Evolutionary conservation across 2,329 filamentous ascomycete genomes (phyloP).

Genomic region (Ampelomyces quisqualis): DNA sequence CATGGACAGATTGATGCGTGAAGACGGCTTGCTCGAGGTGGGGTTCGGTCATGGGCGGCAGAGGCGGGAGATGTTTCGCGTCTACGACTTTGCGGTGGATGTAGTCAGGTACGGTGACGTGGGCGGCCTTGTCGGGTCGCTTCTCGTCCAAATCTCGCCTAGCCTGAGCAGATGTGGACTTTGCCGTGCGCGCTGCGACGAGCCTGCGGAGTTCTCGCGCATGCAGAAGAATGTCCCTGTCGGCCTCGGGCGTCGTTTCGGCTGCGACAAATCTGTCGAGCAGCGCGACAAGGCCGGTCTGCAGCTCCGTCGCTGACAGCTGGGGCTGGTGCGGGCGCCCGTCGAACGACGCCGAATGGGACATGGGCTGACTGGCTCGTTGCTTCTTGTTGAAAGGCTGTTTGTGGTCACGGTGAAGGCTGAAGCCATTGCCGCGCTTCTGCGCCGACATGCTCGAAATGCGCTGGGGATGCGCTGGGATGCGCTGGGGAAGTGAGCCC

Average conservation of each 20-base stretch:
- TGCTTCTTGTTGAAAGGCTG: constrained; percentile 17
- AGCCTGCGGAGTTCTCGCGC: constrained; percentile 30
- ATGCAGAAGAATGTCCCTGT: constrained; percentile 33
- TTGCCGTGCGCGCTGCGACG: constrained; percentile 21
- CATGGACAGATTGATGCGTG: constrained; percentile 55
- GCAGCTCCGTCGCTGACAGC: constrained; percentile 27
- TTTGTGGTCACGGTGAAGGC: constrained; percentile 22
- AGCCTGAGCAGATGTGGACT: constrained; percentile 53
- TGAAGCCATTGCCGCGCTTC: constrained; percentile 22
- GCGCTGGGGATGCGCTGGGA: neutral
- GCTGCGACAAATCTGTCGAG: constrained; percentile 35
- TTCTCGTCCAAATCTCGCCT: constrained; percentile 44
- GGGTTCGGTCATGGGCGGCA: constrained; percentile 63
- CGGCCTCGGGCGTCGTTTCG: constrained; percentile 24
- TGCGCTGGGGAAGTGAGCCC: too few relatives aligned
- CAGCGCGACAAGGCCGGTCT: constrained; percentile 33
- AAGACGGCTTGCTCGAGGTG: constrained; percentile 64
- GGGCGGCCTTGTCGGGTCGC: constrained; percentile 22
- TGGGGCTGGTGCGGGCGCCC: constrained; percentile 7
- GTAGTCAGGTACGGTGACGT: constrained; percentile 30
- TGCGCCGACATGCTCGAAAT: constrained; percentile 23
- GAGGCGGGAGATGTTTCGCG: constrained; percentile 52
- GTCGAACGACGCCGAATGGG: constrained; percentile 4
- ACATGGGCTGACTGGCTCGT: constrained; percentile 5
- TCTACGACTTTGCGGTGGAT: constrained; percentile 25